Evolutionary conservation across 2,329 filamentous ascomycete genomes (phyloP), one percentile per base, ranked within the genome.

Genomic region (Venturia asperata): DNA sequence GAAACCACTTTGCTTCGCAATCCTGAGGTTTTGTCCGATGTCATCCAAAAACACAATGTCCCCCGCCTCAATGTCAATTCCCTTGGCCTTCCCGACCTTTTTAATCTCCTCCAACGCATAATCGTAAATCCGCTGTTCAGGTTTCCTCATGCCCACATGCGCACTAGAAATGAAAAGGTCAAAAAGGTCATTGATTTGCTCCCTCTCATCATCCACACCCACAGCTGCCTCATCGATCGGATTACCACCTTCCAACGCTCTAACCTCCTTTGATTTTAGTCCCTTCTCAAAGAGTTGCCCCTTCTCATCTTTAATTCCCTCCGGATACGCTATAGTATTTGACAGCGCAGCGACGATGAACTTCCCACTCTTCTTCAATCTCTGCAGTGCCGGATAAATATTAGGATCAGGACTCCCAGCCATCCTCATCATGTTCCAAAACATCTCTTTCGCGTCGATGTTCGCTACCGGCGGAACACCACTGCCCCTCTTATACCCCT

Each of bases 31-130:
- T 76, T 92, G 87, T 1, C 94, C 94, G 74, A 99, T 96, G 71
- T 97, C 92, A 74, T 97, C 94, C 62, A 97, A 77, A 74, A 99
- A 99, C 5, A 96, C 77, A 56, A 97, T 80, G 65, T 97, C 91
- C 0, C 78, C 78, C 0, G 88, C 78, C 65, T 78, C 75, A 10
- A 95, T 79, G 0, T 82, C 79, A 6, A 78, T 76, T 19, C 74
- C 75, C 37, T 19, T 56, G 11, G 21, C 68, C 78, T 74, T 85
- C 85, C 69, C 66, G 13, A 85, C 85, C 67, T 83, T 81, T 70
- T 90, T 81, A 68, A 94, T 80, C 69, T 85, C 82, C 65, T 81
- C 75, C 60, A 96, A 74, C 0, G 93, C 87, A 68, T 90, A 80
- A 69, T 86, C 78, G 71, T 97, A 99, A 64, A 97, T 93, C 64